Conservation (phyloP, 2,329 filamentous ascomycete genomes). For the Zasmidium citrigriseum region DNA sequence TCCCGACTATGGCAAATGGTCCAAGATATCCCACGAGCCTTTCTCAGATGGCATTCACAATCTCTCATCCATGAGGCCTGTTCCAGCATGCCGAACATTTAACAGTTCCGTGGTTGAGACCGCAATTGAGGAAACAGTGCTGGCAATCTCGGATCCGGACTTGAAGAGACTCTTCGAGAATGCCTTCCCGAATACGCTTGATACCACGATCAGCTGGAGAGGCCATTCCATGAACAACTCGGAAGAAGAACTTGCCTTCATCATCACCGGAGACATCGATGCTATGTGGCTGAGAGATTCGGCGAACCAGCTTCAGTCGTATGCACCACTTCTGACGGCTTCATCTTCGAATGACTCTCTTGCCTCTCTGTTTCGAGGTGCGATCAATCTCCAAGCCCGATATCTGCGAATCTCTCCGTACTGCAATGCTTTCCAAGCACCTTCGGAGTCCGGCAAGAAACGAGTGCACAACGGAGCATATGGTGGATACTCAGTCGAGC, state of each 20-base stretch:
- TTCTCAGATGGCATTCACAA: slow-evolving; percentile 44
- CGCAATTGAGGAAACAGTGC: slow-evolving; percentile 30
- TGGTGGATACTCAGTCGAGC: slow-evolving; percentile 41
- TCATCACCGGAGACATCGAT: slow-evolving; percentile 72
- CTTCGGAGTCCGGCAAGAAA: slow-evolving; percentile 24
- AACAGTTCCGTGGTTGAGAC: slow-evolving; percentile 36
- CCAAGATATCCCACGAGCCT: slow-evolving; percentile 40
- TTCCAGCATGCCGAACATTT: slow-evolving; percentile 46
- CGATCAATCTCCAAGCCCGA: slow-evolving; percentile 69
- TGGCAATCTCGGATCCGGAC: slow-evolving; percentile 52
- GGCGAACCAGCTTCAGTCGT: slow-evolving; percentile 70
- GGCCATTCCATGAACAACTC: slow-evolving; percentile 62
- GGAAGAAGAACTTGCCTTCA: slow-evolving; percentile 85
- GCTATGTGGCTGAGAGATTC: slow-evolving; percentile 56
- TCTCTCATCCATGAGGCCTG: slow-evolving; percentile 45
- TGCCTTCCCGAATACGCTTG: slow-evolving; percentile 71
- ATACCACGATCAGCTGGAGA: slow-evolving; percentile 88
- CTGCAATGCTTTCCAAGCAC: slow-evolving; percentile 54
- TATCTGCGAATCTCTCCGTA: slow-evolving; percentile 62
- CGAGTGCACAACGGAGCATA: slow-evolving; percentile 39
- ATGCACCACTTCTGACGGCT: slow-evolving; percentile 54
- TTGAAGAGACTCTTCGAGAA: slow-evolving; percentile 72
- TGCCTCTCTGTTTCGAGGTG: slow-evolving; percentile 65
- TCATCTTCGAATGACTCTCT: slow-evolving; percentile 55
- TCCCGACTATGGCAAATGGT: slow-evolving; percentile 38